Base-by-base conservation (phyloP, 306 rosid genomes). In the Calophaca sinica region DNA sequence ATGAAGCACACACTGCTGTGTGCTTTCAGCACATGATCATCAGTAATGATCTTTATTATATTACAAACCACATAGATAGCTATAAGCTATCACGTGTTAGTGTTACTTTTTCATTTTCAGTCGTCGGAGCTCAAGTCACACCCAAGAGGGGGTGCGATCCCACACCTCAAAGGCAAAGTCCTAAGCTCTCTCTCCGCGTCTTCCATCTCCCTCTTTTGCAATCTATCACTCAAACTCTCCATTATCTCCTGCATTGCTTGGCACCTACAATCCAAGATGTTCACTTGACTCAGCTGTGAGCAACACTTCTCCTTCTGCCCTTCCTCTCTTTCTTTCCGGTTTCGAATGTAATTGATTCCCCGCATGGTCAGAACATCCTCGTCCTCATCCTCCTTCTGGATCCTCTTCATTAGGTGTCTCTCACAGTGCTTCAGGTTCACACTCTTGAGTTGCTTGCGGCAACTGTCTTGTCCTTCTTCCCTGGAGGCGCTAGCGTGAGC, bases 191-290 rank as follows among this genome's bases (percentile, higher is more conserved):
- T n/a, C 68, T 5, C 3, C 58, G 72, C 1, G 3, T 68, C 29
- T 2, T 2, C 5, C 70, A 9, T 2, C 44, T 49, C 15, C 9
- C 2, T 77, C 5, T 10, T 38, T 26, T 77, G 6, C 5, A 70
- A 3, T 2, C 44, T 1, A 31, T 62, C 57, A 5, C 63, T 12
- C 33, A 63, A 12, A 10, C 0, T 42, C n/a, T 32, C 29, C 67
- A 70, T n/a, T 6, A 83, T 70, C 46, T 57, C 6, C 45, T 41
- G 44, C 67, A 80, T 5, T 0, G 82, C 88, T 4, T 9, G n/a
- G 50, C 90, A 84, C 79, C 77, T 62, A 75, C 90, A 84, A 2
- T 2, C 3, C 1, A 8, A 4, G 2, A 42, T 61, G 0, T 46
- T 6, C 9, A 83, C 0, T 5, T 62, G 39, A 0, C 1, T 39